Percentiles rank a stretch among this genome's conserved stretches.
Evolutionary conservation across 164 flowering plant species (phyloP).

Genomic region (Vitis riparia): DNA sequence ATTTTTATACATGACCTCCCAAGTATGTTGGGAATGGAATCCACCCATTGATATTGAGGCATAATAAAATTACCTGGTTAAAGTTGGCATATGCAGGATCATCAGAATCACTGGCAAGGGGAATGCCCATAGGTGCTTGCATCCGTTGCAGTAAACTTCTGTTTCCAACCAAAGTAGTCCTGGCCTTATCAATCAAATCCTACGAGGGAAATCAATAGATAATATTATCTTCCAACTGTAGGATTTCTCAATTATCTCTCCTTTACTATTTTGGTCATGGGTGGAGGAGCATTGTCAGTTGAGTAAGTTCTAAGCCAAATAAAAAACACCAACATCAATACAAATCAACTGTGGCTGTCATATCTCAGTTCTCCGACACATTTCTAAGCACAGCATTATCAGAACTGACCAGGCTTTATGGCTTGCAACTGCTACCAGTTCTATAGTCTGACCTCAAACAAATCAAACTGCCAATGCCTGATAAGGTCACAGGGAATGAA

Average conservation of each 20-base stretch:
- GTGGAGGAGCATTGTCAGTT: not conserved
- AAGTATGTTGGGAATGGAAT: not conserved
- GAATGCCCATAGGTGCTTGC: constrained; percentile 61
- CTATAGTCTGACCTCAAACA: too few species aligned
- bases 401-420: not conserved
- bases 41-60: not conserved
- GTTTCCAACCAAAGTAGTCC: constrained; percentile 65
- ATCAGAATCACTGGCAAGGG: constrained; percentile 45
- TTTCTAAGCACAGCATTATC: too few species aligned
- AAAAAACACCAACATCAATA: too few species aligned
- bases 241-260: too few species aligned
- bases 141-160: constrained; percentile 62
- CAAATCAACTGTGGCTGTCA: too few species aligned
- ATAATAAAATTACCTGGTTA: constrained; percentile 53
- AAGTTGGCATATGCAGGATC: constrained; percentile 67
- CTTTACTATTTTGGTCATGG: not conserved
- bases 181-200: constrained; percentile 89
- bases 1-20: not conserved
- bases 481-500: too few species aligned
- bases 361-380: too few species aligned
- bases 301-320: too few species aligned
- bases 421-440: too few species aligned
- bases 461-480: too few species aligned
- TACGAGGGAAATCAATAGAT: constrained; percentile 26
- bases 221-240: not conserved